Evolutionary conservation across 2,329 filamentous ascomycete species (phyloP), one percentile per base, ranked within the genome.

Genomic region (Diaporthe eres): DNA sequence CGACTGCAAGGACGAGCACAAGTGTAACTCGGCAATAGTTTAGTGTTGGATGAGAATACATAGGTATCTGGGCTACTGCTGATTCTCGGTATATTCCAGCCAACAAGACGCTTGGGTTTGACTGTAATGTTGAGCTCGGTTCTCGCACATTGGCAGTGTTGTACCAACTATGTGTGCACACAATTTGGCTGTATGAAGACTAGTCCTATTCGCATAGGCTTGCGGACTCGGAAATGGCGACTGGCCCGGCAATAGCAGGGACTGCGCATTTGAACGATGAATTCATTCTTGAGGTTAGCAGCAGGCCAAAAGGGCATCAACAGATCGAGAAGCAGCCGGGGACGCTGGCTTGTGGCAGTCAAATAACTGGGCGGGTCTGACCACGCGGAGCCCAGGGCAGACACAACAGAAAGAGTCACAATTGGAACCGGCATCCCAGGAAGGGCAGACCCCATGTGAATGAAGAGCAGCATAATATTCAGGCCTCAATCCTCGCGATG

Each of bases 401-500:
- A 17, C 12, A 68, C 13, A 42, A 6, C 9, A 12, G 13, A 13
- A n/a, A 5, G 3, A 39, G 5, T 39, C 65, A 68, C 63, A 4
- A 2, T 9, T 8, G 6, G 2, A 17, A 39, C 3, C 6, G 8
- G 15, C 22, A n/a, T 9, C 10, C 15, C 0, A 19, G n/a, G 22
- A 7, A 13, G 31, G 9, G 28, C 12, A 25, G 12, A 15, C 28
- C 61, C 22, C 5, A 2, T 12, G 15, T 37, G 5, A 28, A 31
- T 51, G 47, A 53, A 39, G 65, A 68, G 65, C 65, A 53, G 65
- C 47, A 53, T 68, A 17, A 53, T 53, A 53, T 68, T 68, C 47
- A 53, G 65, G 47, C 34, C 31, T 34, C 34, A 13, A 53, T 39
- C 39, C 65, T 53, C 65, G 47, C 65, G 22, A 13, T 49, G 31